phyloP scores from a whole-genome alignment of 371 early-diverging fungal genomes.

The Mucor piriformis region DNA sequence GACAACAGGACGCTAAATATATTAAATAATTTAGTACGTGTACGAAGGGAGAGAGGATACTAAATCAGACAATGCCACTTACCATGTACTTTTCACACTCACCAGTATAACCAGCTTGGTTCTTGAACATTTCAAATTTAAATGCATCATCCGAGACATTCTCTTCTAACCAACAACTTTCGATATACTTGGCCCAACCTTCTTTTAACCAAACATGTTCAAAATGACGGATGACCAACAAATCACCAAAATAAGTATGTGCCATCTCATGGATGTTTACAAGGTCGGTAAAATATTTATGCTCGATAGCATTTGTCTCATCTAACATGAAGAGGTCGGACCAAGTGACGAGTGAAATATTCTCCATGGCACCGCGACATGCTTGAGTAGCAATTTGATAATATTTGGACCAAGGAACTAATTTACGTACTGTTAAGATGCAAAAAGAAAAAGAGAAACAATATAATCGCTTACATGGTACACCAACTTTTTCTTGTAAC shows the following conservation, averaged over 20 bases:
- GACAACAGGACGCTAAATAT: constrained; percentile 49
- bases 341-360: constrained; percentile 58
- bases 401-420: constrained; percentile 66
- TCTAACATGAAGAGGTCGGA: constrained; percentile 33
- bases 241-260: constrained; percentile 66
- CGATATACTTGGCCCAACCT: constrained; percentile 62
- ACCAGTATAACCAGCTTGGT: constrained; percentile 34
- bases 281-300: constrained; percentile 23
- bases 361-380: constrained; percentile 63
- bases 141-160: constrained; percentile 44
- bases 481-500: constrained; percentile 52
- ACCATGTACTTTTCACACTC: constrained; percentile 51
- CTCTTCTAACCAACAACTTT: constrained; percentile 56
- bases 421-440: background rate
- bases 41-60: too few species aligned
- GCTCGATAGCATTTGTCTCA: constrained; percentile 33
- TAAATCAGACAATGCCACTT: too few species aligned
- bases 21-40: too few species aligned
- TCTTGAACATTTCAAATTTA: constrained; percentile 37
- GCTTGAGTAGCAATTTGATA: constrained; percentile 48
- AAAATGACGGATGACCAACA: constrained; percentile 61
- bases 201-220: constrained; percentile 74
- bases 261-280: constrained; percentile 67
- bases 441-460: background rate
- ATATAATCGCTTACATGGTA: constrained; percentile 26